Conservation (phyloP, 129 eudicot genomes). For the Ambrosia artemisiifolia region DNA sequence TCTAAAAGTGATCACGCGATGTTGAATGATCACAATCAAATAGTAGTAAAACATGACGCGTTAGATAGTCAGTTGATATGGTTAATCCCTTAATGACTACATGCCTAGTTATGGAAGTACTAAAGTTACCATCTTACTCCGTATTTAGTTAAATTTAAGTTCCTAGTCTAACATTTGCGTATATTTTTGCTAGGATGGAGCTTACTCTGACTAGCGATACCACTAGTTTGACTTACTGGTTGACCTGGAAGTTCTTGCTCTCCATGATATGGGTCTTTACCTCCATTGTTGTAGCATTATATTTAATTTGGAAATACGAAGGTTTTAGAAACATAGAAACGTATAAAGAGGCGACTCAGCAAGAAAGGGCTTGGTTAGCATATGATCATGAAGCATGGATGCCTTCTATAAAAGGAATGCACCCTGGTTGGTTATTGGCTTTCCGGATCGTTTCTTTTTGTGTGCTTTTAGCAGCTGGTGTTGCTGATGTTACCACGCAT, state of each 20-base stretch:
- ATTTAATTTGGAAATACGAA: conserved; percentile 63
- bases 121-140: neutral
- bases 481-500: conserved; percentile 49
- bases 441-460: conserved; percentile 63
- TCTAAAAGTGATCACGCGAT: neutral
- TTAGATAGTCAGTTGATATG: neutral
- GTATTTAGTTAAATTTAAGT: neutral
- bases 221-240: conserved; percentile 70
- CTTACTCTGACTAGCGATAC: conserved; percentile 43
- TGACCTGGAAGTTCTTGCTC: conserved; percentile 71
- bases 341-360: conserved; percentile 29
- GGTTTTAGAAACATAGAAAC: conserved; percentile 22
- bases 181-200: conserved; percentile 49
- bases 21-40: neutral
- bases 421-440: conserved; percentile 56
- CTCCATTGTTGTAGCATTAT: conserved; percentile 45
- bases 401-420: conserved; percentile 65
- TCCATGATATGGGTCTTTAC: conserved; percentile 60
- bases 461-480: conserved; percentile 45
- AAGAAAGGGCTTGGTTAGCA: conserved; percentile 34
- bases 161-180: neutral
- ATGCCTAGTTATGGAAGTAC: neutral
- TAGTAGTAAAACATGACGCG: neutral
- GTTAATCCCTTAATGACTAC: neutral
- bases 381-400: conserved; percentile 66